Percentiles rank a stretch among this genome's conserved stretches.
phyloP scores from a whole-genome alignment of 192 early-diverging fungal genomes.

The Coemansia sp. region DNA sequence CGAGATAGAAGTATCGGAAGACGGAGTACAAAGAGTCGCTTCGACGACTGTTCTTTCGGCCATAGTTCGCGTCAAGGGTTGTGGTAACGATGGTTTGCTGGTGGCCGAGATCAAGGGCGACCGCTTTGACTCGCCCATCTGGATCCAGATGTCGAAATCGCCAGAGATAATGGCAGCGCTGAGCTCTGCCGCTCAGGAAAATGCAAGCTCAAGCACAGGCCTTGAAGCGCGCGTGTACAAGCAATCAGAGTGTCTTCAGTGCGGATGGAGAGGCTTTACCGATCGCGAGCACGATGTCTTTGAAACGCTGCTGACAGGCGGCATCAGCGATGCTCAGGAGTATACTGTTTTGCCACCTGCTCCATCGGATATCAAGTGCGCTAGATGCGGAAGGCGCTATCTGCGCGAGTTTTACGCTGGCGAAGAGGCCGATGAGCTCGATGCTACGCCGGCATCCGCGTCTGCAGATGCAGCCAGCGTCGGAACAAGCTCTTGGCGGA shows the following conservation, averaged over 20 bases:
- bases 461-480: neutral
- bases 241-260: slow-evolving; percentile 52
- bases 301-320: slow-evolving; percentile 11
- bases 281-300: slow-evolving; percentile 30
- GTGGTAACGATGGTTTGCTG: neutral
- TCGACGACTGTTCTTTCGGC: slow-evolving; percentile 9
- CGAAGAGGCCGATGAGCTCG: slow-evolving; percentile 13
- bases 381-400: slow-evolving; percentile 40
- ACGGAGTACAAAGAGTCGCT: neutral
- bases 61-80: slow-evolving; percentile 13
- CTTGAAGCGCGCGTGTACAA: slow-evolving; percentile 35
- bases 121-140: slow-evolving; percentile 32
- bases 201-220: slow-evolving; percentile 4
- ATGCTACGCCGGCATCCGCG: neutral
- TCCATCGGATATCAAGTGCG: slow-evolving; percentile 26
- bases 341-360: slow-evolving; percentile 7
- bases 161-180: neutral
- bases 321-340: neutral
- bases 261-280: slow-evolving; percentile 44
- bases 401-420: slow-evolving; percentile 51
- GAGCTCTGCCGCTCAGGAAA: slow-evolving; percentile 3
- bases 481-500: slow-evolving; percentile 7
- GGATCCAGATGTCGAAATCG: slow-evolving; percentile 15
- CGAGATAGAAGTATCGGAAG: slow-evolving; percentile 4
- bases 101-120: slow-evolving; percentile 29